Evolutionary conservation across 192 early-diverging fungal species (phyloP), one percentile per base, ranked within the genome.

Genomic region (Chytriomyces hyalinus): DNA sequence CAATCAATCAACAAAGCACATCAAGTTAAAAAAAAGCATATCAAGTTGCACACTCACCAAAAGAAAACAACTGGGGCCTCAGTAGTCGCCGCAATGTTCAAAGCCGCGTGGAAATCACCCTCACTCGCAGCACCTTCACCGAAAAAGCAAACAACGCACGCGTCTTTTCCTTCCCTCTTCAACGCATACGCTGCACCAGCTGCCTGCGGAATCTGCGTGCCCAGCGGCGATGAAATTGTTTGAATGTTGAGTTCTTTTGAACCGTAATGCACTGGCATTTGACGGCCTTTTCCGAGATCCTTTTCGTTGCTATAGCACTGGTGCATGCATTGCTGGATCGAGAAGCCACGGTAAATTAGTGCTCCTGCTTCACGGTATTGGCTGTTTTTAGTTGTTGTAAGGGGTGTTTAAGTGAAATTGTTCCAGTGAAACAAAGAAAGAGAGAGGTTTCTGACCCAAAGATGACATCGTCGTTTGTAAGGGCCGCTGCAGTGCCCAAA

Each of bases 181-280:
- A 97, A 86, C 0, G 95, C 96, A 80, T 98, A 99, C 9, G 94
- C 97, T 9, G 96, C 90, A 36, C 97, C 97, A 5, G 94, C 86
- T 6, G 97, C 97, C 83, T 99, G 97, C n/a, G 97, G 97, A 65
- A 99, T 88, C 82, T 99, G 97, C 13, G 97, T 99, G 46, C 92
- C 96, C 60, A 99, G 85, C 28, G 97, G 95, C 11, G 96, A 97
- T 17, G 96, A 97, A 60, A 98, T 98, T 7, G 96, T 97, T 84
- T 97, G 96, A 82, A 98, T 97, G 77, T 95, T 91, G 45, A 91
- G 85, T 59, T 90, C 90, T 70, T 88, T 90, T 45, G 90, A 90
- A 6, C 95, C 95, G 80, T 97, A 99, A 83, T 99, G 97, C 47
- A 99, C 92, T 44, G 97, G 97, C 97, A 99, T 99, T 82, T 99